These are phyloP conservation scores for Arthroderma sp. DNA, from an alignment of 2,329 filamentous ascomycete species.

Conservation along the genomic window DNA sequence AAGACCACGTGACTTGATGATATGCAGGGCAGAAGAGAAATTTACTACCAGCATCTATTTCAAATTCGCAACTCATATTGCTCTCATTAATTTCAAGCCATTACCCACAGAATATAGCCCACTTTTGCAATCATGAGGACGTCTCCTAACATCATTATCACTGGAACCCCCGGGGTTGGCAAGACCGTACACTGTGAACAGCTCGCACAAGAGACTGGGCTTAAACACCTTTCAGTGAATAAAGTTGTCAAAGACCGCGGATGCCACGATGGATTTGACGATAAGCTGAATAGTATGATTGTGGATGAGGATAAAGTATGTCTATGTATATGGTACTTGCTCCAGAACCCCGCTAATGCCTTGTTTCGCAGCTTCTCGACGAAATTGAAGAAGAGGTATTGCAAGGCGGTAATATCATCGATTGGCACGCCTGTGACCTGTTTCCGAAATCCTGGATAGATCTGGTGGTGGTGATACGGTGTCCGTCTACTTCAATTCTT, in stretches of 20 bases:
- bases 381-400: slow-evolving; percentile 71
- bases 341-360: neutral
- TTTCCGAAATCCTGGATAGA: slow-evolving; percentile 93
- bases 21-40: too few species aligned
- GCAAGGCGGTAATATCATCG: slow-evolving; percentile 73
- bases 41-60: neutral
- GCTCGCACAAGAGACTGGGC: slow-evolving; percentile 59
- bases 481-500: slow-evolving; percentile 60
- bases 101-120: neutral
- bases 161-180: slow-evolving; percentile 87
- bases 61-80: neutral
- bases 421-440: slow-evolving; percentile 96
- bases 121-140: slow-evolving; percentile 21
- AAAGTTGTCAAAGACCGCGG: slow-evolving; percentile 77
- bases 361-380: slow-evolving; percentile 53
- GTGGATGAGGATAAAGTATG: slow-evolving; percentile 90
- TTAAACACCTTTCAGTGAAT: slow-evolving; percentile 80
- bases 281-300: slow-evolving; percentile 75
- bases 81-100: neutral
- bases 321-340: neutral
- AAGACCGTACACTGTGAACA: slow-evolving; percentile 87
- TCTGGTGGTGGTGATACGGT: slow-evolving; percentile 76
- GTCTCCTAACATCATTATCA: slow-evolving; percentile 79
- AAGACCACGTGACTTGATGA: too few species aligned
- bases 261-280: slow-evolving; percentile 79